phyloP scores from a whole-genome alignment of 78 protist genomes.

The Corallochytrium limacisporum region DNA sequence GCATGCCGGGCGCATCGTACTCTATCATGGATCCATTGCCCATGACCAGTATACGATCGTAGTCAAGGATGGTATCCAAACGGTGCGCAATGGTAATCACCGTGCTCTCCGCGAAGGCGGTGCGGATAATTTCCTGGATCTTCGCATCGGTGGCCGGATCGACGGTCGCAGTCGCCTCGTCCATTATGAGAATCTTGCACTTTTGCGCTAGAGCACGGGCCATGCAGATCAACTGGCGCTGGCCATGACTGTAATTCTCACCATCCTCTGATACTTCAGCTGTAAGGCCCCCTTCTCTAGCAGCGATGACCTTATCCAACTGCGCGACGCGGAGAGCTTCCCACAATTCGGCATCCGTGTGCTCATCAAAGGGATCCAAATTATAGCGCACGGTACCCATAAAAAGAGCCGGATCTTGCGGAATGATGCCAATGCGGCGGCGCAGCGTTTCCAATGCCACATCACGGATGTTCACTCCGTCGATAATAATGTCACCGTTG shows the following conservation, averaged over 20 bases:
- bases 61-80: background rate
- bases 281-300: background rate
- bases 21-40: too few relatives aligned
- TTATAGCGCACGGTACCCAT: constrained; percentile 69
- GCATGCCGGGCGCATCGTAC: too few relatives aligned
- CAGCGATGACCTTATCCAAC: background rate
- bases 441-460: constrained; percentile 48
- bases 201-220: too few relatives aligned
- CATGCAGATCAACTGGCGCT: constrained; percentile 81
- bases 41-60: background rate
- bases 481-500: constrained; percentile 55
- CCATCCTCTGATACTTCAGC: constrained; percentile 28
- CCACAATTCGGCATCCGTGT: constrained; percentile 50
- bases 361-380: constrained; percentile 63
- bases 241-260: constrained; percentile 56
- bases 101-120: too few relatives aligned
- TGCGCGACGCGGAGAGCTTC: constrained; percentile 17
- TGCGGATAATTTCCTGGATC: too few relatives aligned
- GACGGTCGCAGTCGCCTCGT: too few relatives aligned
- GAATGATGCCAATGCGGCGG: constrained; percentile 47
- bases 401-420: constrained; percentile 70
- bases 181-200: too few relatives aligned
- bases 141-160: too few relatives aligned
- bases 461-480: constrained; percentile 27
- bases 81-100: too few relatives aligned